phyloP scores from a whole-genome alignment of 2,329 filamentous ascomycete genomes.

The Calonectria crousiana region DNA sequence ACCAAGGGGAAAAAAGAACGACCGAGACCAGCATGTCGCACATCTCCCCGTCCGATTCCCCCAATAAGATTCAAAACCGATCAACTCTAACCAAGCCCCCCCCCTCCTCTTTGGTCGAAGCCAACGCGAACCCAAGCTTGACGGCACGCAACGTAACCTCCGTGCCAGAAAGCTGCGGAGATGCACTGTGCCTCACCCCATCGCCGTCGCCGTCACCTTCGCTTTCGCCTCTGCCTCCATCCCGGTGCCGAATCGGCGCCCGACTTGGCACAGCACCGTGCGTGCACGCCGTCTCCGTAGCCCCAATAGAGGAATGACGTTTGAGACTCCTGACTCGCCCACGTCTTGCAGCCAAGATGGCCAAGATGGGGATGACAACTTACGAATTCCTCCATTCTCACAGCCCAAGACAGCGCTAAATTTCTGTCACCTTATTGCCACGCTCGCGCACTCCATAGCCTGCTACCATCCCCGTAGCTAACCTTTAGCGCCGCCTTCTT shows the following conservation, averaged over 20 bases:
- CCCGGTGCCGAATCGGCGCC: slow-evolving; percentile 23
- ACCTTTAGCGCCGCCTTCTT: not conserved
- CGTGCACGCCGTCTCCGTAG: not conserved
- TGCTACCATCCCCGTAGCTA: not conserved
- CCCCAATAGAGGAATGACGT: not conserved
- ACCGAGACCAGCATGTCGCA: not conserved
- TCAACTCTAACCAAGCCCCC: not conserved
- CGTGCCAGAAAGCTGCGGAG: not conserved
- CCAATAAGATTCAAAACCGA: slow-evolving; percentile 6
- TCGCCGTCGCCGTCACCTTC: not conserved
- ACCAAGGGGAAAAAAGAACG: not conserved
- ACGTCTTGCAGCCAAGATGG: not conserved
- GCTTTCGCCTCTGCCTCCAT: not conserved
- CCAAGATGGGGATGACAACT: not conserved
- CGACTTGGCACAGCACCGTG: not conserved
- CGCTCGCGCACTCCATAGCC: not conserved
- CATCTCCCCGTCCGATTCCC: not conserved
- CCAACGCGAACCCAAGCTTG: not conserved
- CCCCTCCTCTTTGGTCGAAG: not conserved
- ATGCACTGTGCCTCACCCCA: slow-evolving; percentile 20
- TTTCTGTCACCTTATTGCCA: not conserved
- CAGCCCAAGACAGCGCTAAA: not conserved
- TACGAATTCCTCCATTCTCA: slow-evolving; percentile 1
- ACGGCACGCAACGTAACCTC: slow-evolving; percentile 9
- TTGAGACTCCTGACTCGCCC: not conserved